Percentiles rank a stretch among this genome's conserved stretches.
These are phyloP conservation scores for Neoscytalidium dimidiatum DNA, from an alignment of 2,329 filamentous ascomycete genomes.

Conservation along the genomic window DNA sequence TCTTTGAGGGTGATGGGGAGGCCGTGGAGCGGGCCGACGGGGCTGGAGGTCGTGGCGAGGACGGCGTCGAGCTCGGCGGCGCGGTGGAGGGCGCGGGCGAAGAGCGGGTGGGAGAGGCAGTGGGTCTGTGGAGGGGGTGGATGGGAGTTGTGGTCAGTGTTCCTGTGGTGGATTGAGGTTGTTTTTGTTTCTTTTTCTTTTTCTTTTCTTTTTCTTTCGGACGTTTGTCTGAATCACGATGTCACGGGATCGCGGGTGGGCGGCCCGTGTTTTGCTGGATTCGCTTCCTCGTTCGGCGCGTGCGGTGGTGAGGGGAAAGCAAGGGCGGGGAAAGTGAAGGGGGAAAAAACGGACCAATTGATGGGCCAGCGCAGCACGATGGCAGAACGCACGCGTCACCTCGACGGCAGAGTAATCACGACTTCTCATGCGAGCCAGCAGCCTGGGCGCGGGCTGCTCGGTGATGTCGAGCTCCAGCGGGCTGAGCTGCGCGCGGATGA, in stretches of 20 bases:
- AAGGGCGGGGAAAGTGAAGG: not conserved
- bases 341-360: not conserved
- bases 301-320: too few species aligned
- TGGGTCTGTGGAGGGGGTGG: not conserved
- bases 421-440: not conserved
- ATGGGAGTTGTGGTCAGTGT: not conserved
- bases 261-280: too few species aligned
- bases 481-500: not conserved
- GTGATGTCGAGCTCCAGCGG: conserved; percentile 1
- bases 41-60: conserved; percentile 22
- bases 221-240: too few species aligned
- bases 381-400: not conserved
- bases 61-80: conserved; percentile 28
- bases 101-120: conserved; percentile 42
- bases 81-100: conserved; percentile 34
- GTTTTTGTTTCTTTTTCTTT: too few species aligned
- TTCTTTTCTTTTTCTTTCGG: too few species aligned
- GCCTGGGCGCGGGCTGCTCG: not conserved
- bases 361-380: not conserved
- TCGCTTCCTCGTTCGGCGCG: too few species aligned
- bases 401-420: not conserved
- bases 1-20: conserved; percentile 43
- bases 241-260: too few species aligned
- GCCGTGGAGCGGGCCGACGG: conserved; percentile 40
- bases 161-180: too few species aligned